Base-by-base conservation (phyloP, 768 basidiomycete species). In the Pleurotus citrinopileatus region DNA sequence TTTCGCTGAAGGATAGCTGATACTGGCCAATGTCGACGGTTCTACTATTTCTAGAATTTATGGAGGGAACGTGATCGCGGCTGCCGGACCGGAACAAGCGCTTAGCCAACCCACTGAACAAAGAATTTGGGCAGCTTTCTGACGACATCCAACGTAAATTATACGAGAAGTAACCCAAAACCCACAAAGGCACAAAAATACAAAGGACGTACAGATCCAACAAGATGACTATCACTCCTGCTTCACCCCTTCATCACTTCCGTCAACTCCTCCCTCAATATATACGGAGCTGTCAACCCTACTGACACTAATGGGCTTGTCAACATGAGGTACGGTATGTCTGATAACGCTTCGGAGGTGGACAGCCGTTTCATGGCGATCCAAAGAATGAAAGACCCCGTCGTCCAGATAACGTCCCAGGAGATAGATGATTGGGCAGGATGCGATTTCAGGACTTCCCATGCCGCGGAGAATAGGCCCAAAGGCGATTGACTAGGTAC, bases 361-460 rank as follows among this genome's bases (percentile, higher is more conserved):
- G 28, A 5, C 4, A 29, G 19, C 17, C 45, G 44, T 12, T 36
- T 54, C 8, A 52, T 52, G 27, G 32, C 32, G 10, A 58, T 56
- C 79, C 78, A 81, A 0, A 65, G 56, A 7, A 71, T 36, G 37
- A 78, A 74, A 0, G 77, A 77, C 1, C 67, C 28, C 17, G 63
- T 75, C 12, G 81, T 79, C 81, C 83, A 86, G 5, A 86, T 61
- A 8, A 84, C 76, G 50, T 87, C 85, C 76, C 81, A 82, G 4
- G 83, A 80, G 29, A 87, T 84, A 9, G 80, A 83, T 1, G 80
- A 73, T 63, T 84, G 83, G 3, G 84, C 85, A 1, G 84, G 83
- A 61, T 86, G 80, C 1, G 71, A 67, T 50, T 77, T 64, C 8
- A 83, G 70, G 20, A 67, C 67, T 0, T 56, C 58, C 73, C 73